Base-by-base conservation (phyloP, 495 filamentous ascomycete genomes). In the Immersiella caudata region DNA sequence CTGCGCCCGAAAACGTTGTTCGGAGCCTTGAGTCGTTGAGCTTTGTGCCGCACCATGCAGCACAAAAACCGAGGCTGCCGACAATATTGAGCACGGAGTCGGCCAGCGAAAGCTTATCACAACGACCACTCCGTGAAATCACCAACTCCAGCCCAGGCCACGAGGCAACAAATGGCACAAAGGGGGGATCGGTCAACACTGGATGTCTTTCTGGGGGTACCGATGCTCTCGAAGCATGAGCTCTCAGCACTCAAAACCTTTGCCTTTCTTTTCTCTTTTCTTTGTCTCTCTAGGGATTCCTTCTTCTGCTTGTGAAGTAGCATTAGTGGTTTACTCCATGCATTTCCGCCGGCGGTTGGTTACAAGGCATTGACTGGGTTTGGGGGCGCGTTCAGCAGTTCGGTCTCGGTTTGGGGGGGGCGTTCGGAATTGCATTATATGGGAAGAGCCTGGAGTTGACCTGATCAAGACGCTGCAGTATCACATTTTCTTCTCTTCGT, bases 11-110 rank as follows among this genome's bases (percentile, higher is more conserved):
- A 4, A 64, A 71, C 55, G 60, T 70, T 12, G 49, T 68, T 4
- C 74, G 49, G 62, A 72, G 67, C 26, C 61, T 71, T 12, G 70
- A 73, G 60, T 59, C 64, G 1, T 21, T 65, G 33, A 67, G 67
- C 63, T 72, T 62, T 29, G 55, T 18, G 36, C 59, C 66, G 18
- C 33, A 67, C 16, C 70, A 75, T 25, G 74, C 72, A 14, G 75
- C 75, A 2, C 74, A 75, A 63, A 75, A 71, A 26, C 73, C 76
- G 55, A 75, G 71, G 65, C 61, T 79, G n/a, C 64, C 77, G 24
- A 80, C 75, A 26, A 79, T 79, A 27, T n/a, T 70, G 22, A 79
- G 78, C 57, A 73, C 71, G 4, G 72, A 33, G 49, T 52, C 59
- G 66, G 65, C 49, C 5, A 69, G 68, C 25, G 71, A 60, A 22